Conservation (phyloP, 106 monocot genomes). For the Allium cepa region DNA sequence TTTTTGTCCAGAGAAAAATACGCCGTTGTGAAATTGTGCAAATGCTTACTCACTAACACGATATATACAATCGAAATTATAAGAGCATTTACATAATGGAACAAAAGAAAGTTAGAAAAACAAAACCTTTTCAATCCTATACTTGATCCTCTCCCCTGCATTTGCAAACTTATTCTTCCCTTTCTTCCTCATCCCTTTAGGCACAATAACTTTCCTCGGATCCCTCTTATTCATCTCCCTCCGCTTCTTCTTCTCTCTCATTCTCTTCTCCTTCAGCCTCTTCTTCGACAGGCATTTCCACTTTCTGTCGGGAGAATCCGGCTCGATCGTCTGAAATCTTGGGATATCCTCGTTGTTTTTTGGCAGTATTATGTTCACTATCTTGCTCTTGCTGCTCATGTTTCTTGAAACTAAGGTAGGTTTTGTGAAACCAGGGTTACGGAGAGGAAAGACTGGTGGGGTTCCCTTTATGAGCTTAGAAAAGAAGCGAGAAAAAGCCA, state of each 20-base stretch:
- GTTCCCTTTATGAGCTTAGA: too few relatives aligned
- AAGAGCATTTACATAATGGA: not conserved
- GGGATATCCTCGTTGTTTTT: slow-evolving; percentile 9
- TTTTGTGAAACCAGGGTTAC: too few relatives aligned
- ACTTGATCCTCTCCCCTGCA: slow-evolving; percentile 50
- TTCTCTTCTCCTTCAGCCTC: slow-evolving; percentile 71
- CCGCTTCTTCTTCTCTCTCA: slow-evolving; percentile 75
- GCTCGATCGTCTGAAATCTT: slow-evolving; percentile 50
- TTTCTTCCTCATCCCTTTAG: slow-evolving; percentile 45
- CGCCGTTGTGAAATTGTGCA: too few relatives aligned
- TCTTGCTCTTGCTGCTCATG: too few relatives aligned
- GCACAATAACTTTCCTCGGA: slow-evolving; percentile 40
- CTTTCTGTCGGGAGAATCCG: slow-evolving; percentile 47
- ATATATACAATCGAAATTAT: not conserved
- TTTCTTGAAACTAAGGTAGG: too few relatives aligned
- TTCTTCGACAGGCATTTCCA: slow-evolving; percentile 57
- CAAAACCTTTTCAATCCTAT: slow-evolving; percentile 76
- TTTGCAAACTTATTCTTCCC: slow-evolving; percentile 47
- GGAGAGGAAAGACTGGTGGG: too few relatives aligned
- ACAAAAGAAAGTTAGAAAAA: not conserved
- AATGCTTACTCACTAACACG: not conserved
- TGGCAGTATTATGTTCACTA: too few relatives aligned
- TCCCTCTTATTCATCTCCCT: slow-evolving; percentile 67
- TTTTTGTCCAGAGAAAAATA: too few relatives aligned
- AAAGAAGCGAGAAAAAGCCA: too few relatives aligned